These are phyloP conservation scores for Calonectria multiphialidica DNA, from an alignment of 2,329 filamentous ascomycete species.

Conservation along the genomic window DNA sequence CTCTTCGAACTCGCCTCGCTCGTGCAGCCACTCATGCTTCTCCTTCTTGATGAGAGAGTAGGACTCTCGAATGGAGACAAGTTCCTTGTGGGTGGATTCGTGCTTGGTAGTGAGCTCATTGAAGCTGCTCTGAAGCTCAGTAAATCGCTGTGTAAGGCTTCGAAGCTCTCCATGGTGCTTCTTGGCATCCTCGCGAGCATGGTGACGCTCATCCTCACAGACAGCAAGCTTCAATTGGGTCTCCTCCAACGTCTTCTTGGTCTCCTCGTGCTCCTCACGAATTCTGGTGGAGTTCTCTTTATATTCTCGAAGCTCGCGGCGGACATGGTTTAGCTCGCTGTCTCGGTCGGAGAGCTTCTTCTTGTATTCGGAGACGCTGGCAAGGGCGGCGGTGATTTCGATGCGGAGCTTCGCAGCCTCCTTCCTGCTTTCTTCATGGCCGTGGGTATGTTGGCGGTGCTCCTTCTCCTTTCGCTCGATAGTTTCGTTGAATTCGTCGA, in stretches of 20 bases:
- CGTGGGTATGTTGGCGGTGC: neutral
- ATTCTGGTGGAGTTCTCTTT: neutral
- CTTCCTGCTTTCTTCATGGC: neutral
- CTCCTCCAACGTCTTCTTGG: neutral
- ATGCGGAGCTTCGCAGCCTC: neutral
- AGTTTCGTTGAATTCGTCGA: neutral
- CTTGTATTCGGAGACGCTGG: slow-evolving; percentile 2
- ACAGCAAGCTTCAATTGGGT: neutral
- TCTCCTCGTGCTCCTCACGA: neutral
- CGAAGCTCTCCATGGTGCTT: neutral
- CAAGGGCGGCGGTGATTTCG: neutral
- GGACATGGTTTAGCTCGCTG: neutral
- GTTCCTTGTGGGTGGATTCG: neutral
- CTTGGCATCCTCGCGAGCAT: neutral
- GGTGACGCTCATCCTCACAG: neutral
- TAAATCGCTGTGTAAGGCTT: neutral
- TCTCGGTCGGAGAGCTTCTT: neutral
- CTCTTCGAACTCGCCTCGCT: neutral
- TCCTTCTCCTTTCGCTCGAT: neutral
- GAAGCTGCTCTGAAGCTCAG: neutral
- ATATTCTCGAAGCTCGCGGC: neutral
- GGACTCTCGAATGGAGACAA: neutral
- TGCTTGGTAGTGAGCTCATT: neutral
- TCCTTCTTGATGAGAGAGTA: neutral
- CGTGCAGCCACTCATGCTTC: slow-evolving; percentile 9